Conservation (phyloP, 1,139 yeast genomes). For the Blastobotrys malaysiensis region DNA sequence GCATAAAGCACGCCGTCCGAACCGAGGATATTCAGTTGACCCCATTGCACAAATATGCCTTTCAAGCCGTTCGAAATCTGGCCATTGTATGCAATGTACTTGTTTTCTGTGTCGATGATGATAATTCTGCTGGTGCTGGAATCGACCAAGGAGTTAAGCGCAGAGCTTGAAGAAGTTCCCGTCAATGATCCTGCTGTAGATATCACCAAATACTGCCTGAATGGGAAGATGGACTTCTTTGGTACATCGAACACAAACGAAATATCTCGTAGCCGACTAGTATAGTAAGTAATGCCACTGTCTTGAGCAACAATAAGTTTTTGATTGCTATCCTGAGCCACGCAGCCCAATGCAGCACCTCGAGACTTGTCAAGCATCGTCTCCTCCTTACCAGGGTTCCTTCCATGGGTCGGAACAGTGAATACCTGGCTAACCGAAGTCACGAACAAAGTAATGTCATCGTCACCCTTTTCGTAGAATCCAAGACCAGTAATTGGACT, state of each 20-base stretch:
- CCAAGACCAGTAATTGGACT: slow-evolving; percentile 81
- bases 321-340: slow-evolving; percentile 35
- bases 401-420: slow-evolving; percentile 72
- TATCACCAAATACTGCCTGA: slow-evolving; percentile 49
- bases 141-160: slow-evolving; percentile 24
- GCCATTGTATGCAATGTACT: slow-evolving; percentile 64
- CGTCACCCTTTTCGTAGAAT: slow-evolving; percentile 43
- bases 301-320: slow-evolving; percentile 49
- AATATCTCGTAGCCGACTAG: slow-evolving; percentile 50
- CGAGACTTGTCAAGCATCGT: slow-evolving; percentile 51
- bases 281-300: slow-evolving; percentile 50
- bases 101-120: slow-evolving; percentile 62
- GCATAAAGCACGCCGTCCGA: slow-evolving; percentile 71
- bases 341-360: slow-evolving; percentile 74
- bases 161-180: slow-evolving; percentile 11
- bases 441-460: slow-evolving; percentile 43
- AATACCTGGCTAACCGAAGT: slow-evolving; percentile 66
- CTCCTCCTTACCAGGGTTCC: slow-evolving; percentile 66
- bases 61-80: slow-evolving; percentile 60
- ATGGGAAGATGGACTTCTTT: slow-evolving; percentile 49
- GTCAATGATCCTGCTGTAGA: slow-evolving; percentile 39
- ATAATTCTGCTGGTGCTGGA: slow-evolving; percentile 44
- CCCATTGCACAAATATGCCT: slow-evolving; percentile 52
- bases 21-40: slow-evolving; percentile 55
- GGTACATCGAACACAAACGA: slow-evolving; percentile 55